Evolutionary conservation across 148 eudicot genomes (phyloP), one percentile per base, ranked within the genome.

Genomic region (Silene uniflora): DNA sequence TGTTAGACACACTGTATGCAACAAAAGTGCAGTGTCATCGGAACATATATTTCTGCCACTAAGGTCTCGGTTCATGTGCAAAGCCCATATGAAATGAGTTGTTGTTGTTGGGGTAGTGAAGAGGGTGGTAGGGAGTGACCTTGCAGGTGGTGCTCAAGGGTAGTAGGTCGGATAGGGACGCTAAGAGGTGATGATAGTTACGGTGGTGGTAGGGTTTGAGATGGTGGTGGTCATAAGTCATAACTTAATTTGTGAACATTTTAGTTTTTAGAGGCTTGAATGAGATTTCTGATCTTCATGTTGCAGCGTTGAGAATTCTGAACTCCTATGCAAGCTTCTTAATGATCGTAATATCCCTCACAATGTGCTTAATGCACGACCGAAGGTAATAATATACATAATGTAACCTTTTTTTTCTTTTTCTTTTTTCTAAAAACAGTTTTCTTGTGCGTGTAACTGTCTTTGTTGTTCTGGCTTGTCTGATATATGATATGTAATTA

Each of bases 341-440:
- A 92, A 61, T 81, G 81, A 85, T 72, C 80, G 86, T 21, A 84
- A 83, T 67, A 87, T 96, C 75, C 97, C 99, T 32, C 99, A 96
- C 81, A 96, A 96, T 89, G 91, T 96, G 72, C 97, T 96, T 54
- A 96, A 96, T 82, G 99, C 99, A 39, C 93, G 99, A 25, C 98
- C 99, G 46, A 96, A 92, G 98, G 99, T 96, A 81, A 79, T 14
- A 70, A 79, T 14, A 70, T 84, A n/a, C n/a, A 14, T 58, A 29
- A 52, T 39, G 60, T 64, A 32, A 58, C 67, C 66, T 64, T 11
- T 73, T 46, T 14, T 68, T 64, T 32, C 35, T 32, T 18, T 19
- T 22, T 47, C 24, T 47, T 63, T 60, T 10, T 21, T 72, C 27
- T 63, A 25, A 22, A 21, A 27, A n/a, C n/a, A n/a, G 16, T 25